phyloP scores from a whole-genome alignment of 257 asterid species.

The Knoxia roxburghii region DNA sequence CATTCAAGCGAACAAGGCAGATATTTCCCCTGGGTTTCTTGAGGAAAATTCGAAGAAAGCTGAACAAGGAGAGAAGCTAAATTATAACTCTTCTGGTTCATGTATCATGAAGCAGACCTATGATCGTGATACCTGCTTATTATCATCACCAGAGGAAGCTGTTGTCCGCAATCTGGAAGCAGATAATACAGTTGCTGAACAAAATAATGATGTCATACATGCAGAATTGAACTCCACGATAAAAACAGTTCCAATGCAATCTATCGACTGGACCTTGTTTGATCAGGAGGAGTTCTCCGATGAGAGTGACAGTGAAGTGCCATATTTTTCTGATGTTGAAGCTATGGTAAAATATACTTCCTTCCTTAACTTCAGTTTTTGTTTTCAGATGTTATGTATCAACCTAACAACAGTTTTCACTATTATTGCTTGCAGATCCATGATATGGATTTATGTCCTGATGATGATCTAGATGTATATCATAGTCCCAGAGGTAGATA shows the following conservation, averaged over 20 bases:
- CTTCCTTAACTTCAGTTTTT: constrained; percentile 18
- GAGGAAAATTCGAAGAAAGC: constrained; percentile 21
- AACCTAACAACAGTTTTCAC: constrained; percentile 20
- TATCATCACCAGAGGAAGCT: constrained; percentile 26
- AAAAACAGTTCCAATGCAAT: constrained; percentile 16
- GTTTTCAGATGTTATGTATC: constrained; percentile 11
- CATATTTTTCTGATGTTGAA: constrained; percentile 73
- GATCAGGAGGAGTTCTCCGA: constrained; percentile 44
- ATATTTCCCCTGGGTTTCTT: constrained; percentile 17
- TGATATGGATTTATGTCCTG: constrained; percentile 76
- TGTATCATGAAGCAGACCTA: constrained; percentile 14
- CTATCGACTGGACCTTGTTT: constrained; percentile 22
- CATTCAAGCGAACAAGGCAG: constrained; percentile 23
- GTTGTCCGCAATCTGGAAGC: constrained; percentile 21
- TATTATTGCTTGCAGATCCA: constrained; percentile 53
- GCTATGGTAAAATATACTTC: constrained; percentile 52
- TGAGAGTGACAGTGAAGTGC: constrained; percentile 56
- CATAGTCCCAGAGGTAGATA: constrained; percentile 51
- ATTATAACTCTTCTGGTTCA: constrained; percentile 19
- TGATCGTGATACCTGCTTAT: constrained; percentile 22
- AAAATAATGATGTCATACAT: constrained; percentile 25
- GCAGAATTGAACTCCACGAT: constrained; percentile 23
- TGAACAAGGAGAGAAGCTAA: constrained; percentile 30
- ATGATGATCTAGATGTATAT: constrained; percentile 39
- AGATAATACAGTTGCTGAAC: constrained; percentile 18